Base-by-base conservation (phyloP, 2,329 filamentous ascomycete genomes). In the Neofusicoccum parvum region DNA sequence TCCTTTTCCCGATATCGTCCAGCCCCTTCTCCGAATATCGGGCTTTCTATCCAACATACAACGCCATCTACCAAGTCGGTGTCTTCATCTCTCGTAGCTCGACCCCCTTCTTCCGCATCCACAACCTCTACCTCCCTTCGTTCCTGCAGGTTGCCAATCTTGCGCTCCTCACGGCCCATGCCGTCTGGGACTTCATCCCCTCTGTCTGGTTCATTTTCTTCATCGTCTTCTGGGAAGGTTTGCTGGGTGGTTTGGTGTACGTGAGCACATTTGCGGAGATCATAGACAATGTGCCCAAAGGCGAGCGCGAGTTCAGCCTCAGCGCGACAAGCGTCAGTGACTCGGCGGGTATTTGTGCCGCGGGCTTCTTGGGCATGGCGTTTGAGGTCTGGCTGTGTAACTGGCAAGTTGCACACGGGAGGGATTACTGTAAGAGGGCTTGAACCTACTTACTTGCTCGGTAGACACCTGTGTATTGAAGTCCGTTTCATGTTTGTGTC, bases 251-350 rank as follows among this genome's bases (percentile, higher is more conserved):
- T 0, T 83, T 92, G 3, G 95, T 98, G 0, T 99, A 99, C 72
- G 94, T 98, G 67, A 96, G 94, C 72, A 97, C 94, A 0, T 99
- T 98, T 78, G 92, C 94, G 0, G 92, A 96, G 75, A 97, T 99
- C 68, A 90, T 92, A 75, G 92, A 97, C 72, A 88, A 89, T 6
- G 88, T 97, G 0, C 87, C 88, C 0, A 81, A 85, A 4, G 86
- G 88, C 37, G 93, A 97, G 62, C 86, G 94, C 5, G 95, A 99
- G 79, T 98, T 98, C 74, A 96, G 92, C 67, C 80, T 99, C 1
- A 89, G 92, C 0, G 94, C 94, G 0, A 95, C 93, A 2, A 96
- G 90, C 32, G 94, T 97, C 46, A 96, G 92, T 74, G 95, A 98
- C 76, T 95, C 92, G 46, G 94, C 82, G 0, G 94, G 95, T 0